Base-by-base conservation (phyloP, 2,329 filamentous ascomycete genomes). In the Fusarium torreyae region DNA sequence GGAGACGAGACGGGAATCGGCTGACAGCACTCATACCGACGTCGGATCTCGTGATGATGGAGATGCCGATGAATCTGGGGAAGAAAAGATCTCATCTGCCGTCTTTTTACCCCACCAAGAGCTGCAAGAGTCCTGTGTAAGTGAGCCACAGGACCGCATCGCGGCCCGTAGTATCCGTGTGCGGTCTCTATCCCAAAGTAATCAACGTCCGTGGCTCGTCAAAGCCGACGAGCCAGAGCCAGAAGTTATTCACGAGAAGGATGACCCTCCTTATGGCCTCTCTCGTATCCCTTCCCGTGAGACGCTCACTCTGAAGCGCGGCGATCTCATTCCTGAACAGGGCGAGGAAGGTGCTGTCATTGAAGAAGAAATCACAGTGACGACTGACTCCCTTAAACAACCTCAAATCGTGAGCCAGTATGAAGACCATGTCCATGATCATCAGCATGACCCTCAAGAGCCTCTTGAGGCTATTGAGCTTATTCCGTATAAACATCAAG, bases 401-500 rank as follows among this genome's bases (percentile, higher is more conserved):
- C 77, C 80, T 40, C 81, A 77, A 60, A 76, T 78, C 60, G 76
- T 81, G 49, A 80, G 81, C 39, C 80, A 81, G 20, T 80, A 82
- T 71, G 81, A 84, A 68, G 85, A 87, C 44, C 77, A 84, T 71
- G 77, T 84, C 49, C 84, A 87, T 75, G 85, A 87, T 40, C 82
- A 86, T 56, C 83, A 88, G 65, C 82, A 81, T 77, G 81, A 76
- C 20, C 74, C 85, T 69, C 83, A 86, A 77, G 80, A 86, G 70
- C 94, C 94, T 5, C 85, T 97, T 28, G 93, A 95, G 68, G 95
- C 95, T 31, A 97, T 99, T 71, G 94, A 98, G 79, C 85, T 99
- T 63, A 97, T 98, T 75, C 96, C 96, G 3, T 99, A 98, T 81
- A 93, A 94, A 71, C 96, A 99, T 81, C 96, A 99, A 81, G 96